phyloP scores from a whole-genome alignment of 2,329 filamentous ascomycete species.

The Arachnopeziza araneosa region DNA sequence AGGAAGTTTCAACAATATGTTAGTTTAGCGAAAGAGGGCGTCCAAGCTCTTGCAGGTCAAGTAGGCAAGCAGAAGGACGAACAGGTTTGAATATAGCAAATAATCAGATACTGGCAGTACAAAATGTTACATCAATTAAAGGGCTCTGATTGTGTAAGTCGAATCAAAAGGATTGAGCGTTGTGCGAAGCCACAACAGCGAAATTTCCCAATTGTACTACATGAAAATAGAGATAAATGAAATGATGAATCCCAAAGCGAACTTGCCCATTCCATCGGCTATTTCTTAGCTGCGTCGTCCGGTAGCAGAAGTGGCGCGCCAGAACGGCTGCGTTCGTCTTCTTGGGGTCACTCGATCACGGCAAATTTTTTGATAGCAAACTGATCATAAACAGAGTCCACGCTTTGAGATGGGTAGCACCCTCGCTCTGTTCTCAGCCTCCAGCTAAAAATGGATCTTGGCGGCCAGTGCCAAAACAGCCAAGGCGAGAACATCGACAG shows the following conservation, averaged over 20 bases:
- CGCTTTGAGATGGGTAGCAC: neutral
- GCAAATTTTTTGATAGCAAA: neutral
- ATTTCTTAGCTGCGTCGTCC: no score
- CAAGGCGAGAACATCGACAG: no score
- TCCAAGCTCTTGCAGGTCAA: conserved; percentile 18
- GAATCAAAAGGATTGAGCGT: neutral
- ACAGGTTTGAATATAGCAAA: neutral
- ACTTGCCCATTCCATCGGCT: no score
- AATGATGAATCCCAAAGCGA: no score
- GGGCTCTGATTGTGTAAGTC: neutral
- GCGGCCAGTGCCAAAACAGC: no score
- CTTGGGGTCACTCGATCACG: neutral
- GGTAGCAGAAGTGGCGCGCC: no score
- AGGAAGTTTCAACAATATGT: conserved; percentile 8
- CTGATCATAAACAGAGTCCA: neutral
- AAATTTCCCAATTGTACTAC: no score
- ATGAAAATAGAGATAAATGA: no score
- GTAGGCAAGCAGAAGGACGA: neutral
- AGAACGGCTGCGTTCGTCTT: no score
- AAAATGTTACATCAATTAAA: neutral
- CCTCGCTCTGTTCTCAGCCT: neutral
- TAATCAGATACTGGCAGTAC: neutral
- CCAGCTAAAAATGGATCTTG: neutral
- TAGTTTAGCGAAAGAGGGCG: conserved; percentile 1
- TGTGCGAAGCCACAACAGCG: no score